A percentile compares a stretch with the other conserved stretches of the same genome.
Evolutionary conservation across 352 stramenopile species (phyloP).

Genomic region (Phytophthora megakarya): DNA sequence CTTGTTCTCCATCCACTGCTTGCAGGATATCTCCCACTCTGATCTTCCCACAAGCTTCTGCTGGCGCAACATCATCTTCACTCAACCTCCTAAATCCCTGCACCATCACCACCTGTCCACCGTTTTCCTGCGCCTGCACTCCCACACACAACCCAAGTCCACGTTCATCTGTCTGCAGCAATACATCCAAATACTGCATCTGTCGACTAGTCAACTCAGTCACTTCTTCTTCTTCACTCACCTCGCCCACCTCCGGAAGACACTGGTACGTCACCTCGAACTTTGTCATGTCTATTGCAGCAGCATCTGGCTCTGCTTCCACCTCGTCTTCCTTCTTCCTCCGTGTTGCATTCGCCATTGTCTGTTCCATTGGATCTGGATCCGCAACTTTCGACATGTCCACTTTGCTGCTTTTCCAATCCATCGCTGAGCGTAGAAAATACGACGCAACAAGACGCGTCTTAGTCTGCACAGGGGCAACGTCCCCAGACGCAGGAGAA

Average conservation of each 20-base stretch:
- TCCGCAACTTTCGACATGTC: not conserved
- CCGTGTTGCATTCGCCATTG: not conserved
- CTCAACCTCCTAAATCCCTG: conserved; percentile 54
- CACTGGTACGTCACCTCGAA: conserved; percentile 28
- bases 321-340: conserved; percentile 5
- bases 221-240: not conserved
- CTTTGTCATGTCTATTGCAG: conserved; percentile 2
- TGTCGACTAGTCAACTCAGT: not conserved
- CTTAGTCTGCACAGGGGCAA: conserved; percentile 7
- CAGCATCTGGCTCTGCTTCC: conserved; percentile 20
- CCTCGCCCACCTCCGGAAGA: conserved; percentile 21
- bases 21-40: conserved; percentile 46
- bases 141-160: conserved; percentile 56
- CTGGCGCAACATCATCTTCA: conserved; percentile 45
- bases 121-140: not conserved
- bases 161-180: conserved; percentile 50
- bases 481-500: conserved; percentile 5
- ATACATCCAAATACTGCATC: conserved; percentile 49
- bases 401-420: conserved; percentile 17
- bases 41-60: conserved; percentile 53
- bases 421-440: conserved; percentile 44
- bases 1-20: conserved; percentile 45
- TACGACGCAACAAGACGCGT: conserved; percentile 45
- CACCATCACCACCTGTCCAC: conserved; percentile 27
- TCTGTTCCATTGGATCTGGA: not conserved